Percentiles rank a stretch among this genome's conserved stretches.
Conservation (phyloP, 192 early-diverging fungal species). For the Endogone sp. region DNA sequence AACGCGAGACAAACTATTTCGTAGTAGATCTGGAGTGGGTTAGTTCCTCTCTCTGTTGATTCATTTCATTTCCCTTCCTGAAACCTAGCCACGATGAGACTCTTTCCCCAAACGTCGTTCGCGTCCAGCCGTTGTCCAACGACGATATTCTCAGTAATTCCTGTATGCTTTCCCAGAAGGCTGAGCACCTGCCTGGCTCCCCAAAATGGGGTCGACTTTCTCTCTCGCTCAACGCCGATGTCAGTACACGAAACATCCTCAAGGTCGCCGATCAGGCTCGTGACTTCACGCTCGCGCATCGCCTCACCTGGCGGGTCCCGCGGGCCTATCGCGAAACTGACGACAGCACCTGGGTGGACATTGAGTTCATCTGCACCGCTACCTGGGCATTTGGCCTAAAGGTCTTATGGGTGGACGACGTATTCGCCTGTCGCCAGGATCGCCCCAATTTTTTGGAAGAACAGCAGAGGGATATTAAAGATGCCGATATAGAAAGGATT, state of each 20-base stretch:
- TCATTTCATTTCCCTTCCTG: not conserved
- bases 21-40: too few relatives aligned
- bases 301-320: slow-evolving; percentile 30
- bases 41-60: not conserved
- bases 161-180: slow-evolving; percentile 13
- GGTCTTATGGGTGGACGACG: slow-evolving; percentile 17
- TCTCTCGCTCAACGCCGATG: slow-evolving; percentile 10
- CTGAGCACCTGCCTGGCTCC: not conserved
- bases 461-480: slow-evolving; percentile 19
- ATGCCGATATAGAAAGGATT: slow-evolving; percentile 23
- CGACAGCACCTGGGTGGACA: slow-evolving; percentile 32
- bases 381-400: slow-evolving; percentile 23
- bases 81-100: slow-evolving; percentile 18
- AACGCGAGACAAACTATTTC: not conserved
- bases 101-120: slow-evolving; percentile 24
- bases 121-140: slow-evolving; percentile 16
- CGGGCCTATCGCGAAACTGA: slow-evolving; percentile 30
- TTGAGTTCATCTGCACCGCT: slow-evolving; percentile 34
- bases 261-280: slow-evolving; percentile 29
- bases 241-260: slow-evolving; percentile 19
- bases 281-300: slow-evolving; percentile 30
- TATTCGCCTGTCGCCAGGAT: slow-evolving; percentile 27
- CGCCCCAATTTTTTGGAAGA: slow-evolving; percentile 30
- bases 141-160: slow-evolving; percentile 22
- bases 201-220: slow-evolving; percentile 23